A percentile compares a stretch with the other conserved stretches of the same genome.
Evolutionary conservation across 192 early-diverging fungal genomes (phyloP).

Genomic region (Thoreauomyces humboldtii): DNA sequence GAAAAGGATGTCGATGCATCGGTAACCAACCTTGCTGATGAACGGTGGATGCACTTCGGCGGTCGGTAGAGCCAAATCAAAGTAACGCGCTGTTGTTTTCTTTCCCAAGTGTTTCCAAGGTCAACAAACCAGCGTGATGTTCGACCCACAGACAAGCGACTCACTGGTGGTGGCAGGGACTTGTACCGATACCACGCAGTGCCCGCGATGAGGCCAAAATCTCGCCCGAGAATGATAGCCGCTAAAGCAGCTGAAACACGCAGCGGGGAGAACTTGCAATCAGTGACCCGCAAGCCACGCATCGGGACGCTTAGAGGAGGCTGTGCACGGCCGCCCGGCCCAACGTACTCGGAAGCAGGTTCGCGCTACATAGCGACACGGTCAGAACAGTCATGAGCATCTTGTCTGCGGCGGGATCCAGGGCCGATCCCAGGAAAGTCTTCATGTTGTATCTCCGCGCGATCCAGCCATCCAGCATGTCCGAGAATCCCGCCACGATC

Average conservation of each 20-base stretch:
- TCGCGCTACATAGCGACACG: constrained; percentile 67
- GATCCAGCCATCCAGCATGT: constrained; percentile 86
- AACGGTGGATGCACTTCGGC: constrained; percentile 86
- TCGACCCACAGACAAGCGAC: no score
- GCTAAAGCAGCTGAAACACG: constrained; percentile 64
- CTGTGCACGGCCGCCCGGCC: no score
- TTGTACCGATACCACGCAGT: constrained; percentile 85
- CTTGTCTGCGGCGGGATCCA: constrained; percentile 95
- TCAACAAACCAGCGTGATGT: not conserved
- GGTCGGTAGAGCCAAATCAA: constrained; percentile 85
- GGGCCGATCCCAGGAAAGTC: constrained; percentile 81
- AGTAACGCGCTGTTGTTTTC: constrained; percentile 82
- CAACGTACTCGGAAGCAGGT: constrained; percentile 69
- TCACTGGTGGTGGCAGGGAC: constrained; percentile 78
- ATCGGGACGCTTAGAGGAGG: no score
- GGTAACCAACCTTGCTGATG: constrained; percentile 87
- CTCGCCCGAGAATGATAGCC: constrained; percentile 79
- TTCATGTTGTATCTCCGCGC: constrained; percentile 83
- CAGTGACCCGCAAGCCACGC: no score
- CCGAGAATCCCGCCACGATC: constrained; percentile 79
- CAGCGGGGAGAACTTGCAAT: no score
- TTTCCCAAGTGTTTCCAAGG: constrained; percentile 19
- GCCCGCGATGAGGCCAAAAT: constrained; percentile 73
- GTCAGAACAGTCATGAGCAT: constrained; percentile 87
- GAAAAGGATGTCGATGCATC: no score